Conservation (phyloP, 441 rosid genomes). For the Gossypium trilobum region DNA sequence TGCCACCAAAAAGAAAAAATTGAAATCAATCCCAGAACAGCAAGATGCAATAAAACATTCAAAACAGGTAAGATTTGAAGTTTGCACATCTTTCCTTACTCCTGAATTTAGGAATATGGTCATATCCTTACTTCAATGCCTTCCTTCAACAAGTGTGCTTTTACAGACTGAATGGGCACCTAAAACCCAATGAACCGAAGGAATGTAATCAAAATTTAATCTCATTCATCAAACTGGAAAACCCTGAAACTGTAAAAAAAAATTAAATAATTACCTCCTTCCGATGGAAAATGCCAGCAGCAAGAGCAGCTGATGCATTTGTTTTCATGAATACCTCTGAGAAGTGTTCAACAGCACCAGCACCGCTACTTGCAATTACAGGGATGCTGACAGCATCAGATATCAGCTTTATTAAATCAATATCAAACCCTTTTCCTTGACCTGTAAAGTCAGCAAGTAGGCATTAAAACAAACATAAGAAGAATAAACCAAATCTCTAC, state of each 20-base stretch:
- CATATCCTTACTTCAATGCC: conserved; percentile 71
- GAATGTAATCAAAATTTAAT: background rate
- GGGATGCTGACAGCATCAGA: conserved; percentile 88
- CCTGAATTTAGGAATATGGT: background rate
- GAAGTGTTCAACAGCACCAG: conserved; percentile 71
- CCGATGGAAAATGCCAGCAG: conserved; percentile 96
- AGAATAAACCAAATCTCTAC: background rate
- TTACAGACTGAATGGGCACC: conserved; percentile 75
- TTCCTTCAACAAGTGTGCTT: conserved; percentile 57
- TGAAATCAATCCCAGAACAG: background rate
- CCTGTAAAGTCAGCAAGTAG: conserved; percentile 38
- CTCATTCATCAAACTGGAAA: background rate
- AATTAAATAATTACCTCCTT: conserved; percentile 53
- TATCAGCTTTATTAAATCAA: conserved; percentile 62
- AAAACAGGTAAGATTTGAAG: background rate
- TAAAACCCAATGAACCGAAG: conserved; percentile 26
- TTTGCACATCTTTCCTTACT: background rate
- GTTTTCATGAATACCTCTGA: conserved; percentile 67
- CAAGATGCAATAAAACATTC: background rate
- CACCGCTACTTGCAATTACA: conserved; percentile 95
- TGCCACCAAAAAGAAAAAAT: background rate
- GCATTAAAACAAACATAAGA: background rate
- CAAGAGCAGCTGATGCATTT: conserved; percentile 89
- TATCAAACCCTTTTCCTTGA: conserved; percentile 88
- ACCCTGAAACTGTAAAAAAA: background rate